These are phyloP conservation scores for Carallia pectinifolia DNA, from an alignment of 345 rosid genomes.

Conservation along the genomic window DNA sequence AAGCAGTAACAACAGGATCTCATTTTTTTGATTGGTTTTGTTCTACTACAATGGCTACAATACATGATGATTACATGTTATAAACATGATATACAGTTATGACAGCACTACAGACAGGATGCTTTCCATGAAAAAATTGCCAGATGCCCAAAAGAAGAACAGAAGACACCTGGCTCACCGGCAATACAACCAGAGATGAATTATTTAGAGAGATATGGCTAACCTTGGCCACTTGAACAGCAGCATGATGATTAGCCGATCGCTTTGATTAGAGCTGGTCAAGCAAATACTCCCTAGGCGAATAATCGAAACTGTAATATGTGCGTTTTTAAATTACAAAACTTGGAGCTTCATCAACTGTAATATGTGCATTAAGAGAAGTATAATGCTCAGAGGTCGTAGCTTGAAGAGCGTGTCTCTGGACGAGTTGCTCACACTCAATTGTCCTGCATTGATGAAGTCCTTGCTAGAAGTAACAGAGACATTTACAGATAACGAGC, in stretches of 20 bases:
- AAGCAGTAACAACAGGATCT: too few relatives aligned
- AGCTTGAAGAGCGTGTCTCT: constrained; percentile 44
- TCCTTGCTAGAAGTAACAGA: constrained; percentile 34
- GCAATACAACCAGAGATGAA: constrained; percentile 16
- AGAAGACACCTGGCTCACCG: not conserved
- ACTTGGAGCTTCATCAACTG: constrained; percentile 27
- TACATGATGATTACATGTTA: too few relatives aligned
- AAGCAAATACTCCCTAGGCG: constrained; percentile 6
- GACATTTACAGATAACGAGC: constrained; percentile 34
- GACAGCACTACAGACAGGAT: not conserved
- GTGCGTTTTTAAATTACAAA: constrained; percentile 35
- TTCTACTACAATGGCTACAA: too few relatives aligned
- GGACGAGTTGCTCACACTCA: constrained; percentile 22
- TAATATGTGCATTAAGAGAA: constrained; percentile 38
- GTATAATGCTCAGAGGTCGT: constrained; percentile 32
- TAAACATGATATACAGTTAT: constrained; percentile 35
- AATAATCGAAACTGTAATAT: constrained; percentile 23
- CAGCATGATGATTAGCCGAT: too few relatives aligned
- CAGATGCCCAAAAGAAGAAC: not conserved
- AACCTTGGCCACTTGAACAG: not conserved
- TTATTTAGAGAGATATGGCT: not conserved
- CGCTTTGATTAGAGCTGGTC: too few relatives aligned
- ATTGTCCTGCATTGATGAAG: constrained; percentile 29
- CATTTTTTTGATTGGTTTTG: too few relatives aligned
- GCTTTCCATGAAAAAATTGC: constrained; percentile 18